Evolutionary conservation across 441 rosid species (phyloP).

Genomic region (Gossypium laxum): DNA sequence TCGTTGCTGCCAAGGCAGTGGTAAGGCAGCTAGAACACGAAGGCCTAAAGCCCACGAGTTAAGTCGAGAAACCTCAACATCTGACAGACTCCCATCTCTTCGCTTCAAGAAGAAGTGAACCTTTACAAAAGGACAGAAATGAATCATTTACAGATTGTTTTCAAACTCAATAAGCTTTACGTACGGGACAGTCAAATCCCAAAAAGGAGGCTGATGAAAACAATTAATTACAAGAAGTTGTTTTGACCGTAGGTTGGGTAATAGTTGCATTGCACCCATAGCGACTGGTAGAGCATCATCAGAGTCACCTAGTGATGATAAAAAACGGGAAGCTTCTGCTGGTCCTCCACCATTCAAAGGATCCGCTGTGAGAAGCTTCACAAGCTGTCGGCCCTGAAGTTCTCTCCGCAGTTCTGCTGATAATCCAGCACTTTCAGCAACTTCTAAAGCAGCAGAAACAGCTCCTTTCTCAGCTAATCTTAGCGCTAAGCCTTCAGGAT

Average conservation of each 20-base stretch:
- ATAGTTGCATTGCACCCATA: slow-evolving; percentile 96
- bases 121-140: slow-evolving; percentile 35
- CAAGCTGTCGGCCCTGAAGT: slow-evolving; percentile 92
- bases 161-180: slow-evolving; percentile 1
- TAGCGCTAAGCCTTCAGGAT: slow-evolving; percentile 95
- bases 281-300: slow-evolving; percentile 95
- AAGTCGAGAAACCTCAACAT: slow-evolving; percentile 71
- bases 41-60: slow-evolving; percentile 98
- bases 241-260: slow-evolving; percentile 91
- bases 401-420: slow-evolving; percentile 86
- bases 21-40: slow-evolving; percentile 90
- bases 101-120: slow-evolving; percentile 94
- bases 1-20: slow-evolving; percentile 97
- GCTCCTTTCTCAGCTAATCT: slow-evolving; percentile 97
- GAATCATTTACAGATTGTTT: neutral
- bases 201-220: slow-evolving; percentile 14
- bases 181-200: slow-evolving; percentile 9
- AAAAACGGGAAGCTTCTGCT: slow-evolving; percentile 98
- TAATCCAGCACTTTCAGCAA: slow-evolving; percentile 90
- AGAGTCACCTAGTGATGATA: slow-evolving; percentile 84
- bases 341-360: slow-evolving; percentile 99
- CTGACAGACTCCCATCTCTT: slow-evolving; percentile 73
- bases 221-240: slow-evolving; percentile 75
- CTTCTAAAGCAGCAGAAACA: slow-evolving; percentile 96
- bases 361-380: slow-evolving; percentile 91